Base-by-base conservation (phyloP, 2,329 filamentous ascomycete species). In the Alternaria triticina region DNA sequence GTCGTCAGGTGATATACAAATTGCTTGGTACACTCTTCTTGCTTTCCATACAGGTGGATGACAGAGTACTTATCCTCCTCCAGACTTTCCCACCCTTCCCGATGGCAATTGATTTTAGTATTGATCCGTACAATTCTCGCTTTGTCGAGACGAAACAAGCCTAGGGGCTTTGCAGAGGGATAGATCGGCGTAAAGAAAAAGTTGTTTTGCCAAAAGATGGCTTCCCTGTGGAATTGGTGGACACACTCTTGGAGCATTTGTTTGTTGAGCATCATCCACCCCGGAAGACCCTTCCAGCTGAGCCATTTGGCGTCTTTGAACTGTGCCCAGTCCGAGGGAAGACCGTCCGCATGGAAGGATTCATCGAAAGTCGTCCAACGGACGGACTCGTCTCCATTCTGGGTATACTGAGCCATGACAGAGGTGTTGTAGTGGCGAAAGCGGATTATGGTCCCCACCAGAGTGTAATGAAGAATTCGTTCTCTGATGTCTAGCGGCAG, bases 381-480 rank as follows among this genome's bases (percentile, higher is more conserved):
- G 9, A 12, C 27, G 15, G 15, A 20, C 9, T 11, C 46, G 27
- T 28, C 11, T n/a, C 46, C 25, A 17, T 13, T 49, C 11, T 15
- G 11, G 25, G 25, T n/a, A 51, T 62, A 60, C 56, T 51, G 51
- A 49, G 17, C 51, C 44, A 46, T 43, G 36, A 40, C 33, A 59
- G 60, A 46, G 57, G 49, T 57, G 36, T 33, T 25, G 25, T 22
- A 58, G 47, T 51, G 52, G 47, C 40, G 22, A 28, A 49, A 49
- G 13, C 46, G 46, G n/a, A 49, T 27, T n/a, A n/a, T n/a, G 13
- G 27, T 11, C 15, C 46, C 25, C 46, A n/a, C 11, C 7, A 49
- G 46, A 17, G 46, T 27, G 46, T 49, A 20, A 27, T 28, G 46
- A 28, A 28, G 25, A 17, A 49, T 49, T 10, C 15, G 46, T 2